Evolutionary conservation across 169 alveolate species (phyloP).

Genomic region (Cryptosporidium felis): DNA sequence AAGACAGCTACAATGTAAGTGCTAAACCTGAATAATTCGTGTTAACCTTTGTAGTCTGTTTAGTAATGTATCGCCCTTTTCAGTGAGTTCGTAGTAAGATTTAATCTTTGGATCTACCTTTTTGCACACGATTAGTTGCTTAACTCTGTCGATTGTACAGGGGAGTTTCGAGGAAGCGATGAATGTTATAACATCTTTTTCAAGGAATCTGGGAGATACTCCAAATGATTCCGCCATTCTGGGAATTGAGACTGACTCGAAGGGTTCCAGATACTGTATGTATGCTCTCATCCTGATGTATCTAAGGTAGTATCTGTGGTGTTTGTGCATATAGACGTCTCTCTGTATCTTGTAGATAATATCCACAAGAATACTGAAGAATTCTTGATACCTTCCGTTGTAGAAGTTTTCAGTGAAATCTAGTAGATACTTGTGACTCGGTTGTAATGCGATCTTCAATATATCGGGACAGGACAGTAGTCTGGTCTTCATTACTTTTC

Average conservation of each 20-base stretch:
- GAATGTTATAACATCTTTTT: slow-evolving; percentile 85
- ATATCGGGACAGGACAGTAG: slow-evolving; percentile 48
- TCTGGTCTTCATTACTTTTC: slow-evolving; percentile 11
- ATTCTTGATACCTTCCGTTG: slow-evolving; percentile 24
- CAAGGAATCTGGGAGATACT: slow-evolving; percentile 81
- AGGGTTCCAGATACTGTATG: slow-evolving; percentile 83
- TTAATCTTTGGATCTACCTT: slow-evolving; percentile 79
- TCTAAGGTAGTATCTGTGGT: slow-evolving; percentile 40
- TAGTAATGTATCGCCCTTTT: slow-evolving; percentile 83
- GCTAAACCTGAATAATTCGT: slow-evolving; percentile 83
- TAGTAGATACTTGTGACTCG: slow-evolving; percentile 12
- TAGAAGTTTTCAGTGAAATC: slow-evolving; percentile 37
- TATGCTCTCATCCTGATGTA: slow-evolving; percentile 74
- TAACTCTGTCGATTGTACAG: slow-evolving; percentile 88
- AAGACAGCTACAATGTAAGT: too few relatives aligned
- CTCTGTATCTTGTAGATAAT: not conserved
- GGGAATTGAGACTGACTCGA: slow-evolving; percentile 83
- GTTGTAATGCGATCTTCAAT: slow-evolving; percentile 45
- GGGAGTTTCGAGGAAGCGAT: slow-evolving; percentile 84
- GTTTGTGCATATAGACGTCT: slow-evolving; percentile 13
- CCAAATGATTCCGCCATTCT: slow-evolving; percentile 89
- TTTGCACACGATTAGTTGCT: slow-evolving; percentile 82
- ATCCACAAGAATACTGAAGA: not conserved
- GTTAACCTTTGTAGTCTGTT: slow-evolving; percentile 85
- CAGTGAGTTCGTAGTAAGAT: slow-evolving; percentile 77